Conservation (phyloP, 192 early-diverging fungal species). For the Spinellus fusiger region DNA sequence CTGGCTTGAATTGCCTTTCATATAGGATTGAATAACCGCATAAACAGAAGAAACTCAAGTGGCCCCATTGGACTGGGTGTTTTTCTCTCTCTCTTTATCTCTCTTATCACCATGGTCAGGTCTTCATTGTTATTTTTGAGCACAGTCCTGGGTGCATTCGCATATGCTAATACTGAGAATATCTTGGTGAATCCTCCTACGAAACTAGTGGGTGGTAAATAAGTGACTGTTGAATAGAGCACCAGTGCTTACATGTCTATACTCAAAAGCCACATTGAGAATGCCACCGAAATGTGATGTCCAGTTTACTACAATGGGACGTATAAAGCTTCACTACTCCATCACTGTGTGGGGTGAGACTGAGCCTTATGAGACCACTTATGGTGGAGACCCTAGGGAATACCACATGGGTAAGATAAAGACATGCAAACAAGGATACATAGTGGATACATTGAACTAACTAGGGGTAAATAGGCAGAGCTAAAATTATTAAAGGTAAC, state of each 20-base stretch:
- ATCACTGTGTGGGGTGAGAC: constrained; percentile 15
- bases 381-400: neutral
- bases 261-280: constrained; percentile 6
- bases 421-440: neutral
- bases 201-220: constrained; percentile 14
- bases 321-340: constrained; percentile 13
- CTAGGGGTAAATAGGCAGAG: constrained; percentile 13
- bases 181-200: constrained; percentile 2
- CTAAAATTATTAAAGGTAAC: constrained; percentile 12
- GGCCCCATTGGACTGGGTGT: neutral
- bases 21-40: neutral
- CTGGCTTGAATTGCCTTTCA: too few relatives aligned
- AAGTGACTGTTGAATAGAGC: too few relatives aligned
- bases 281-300: neutral
- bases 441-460: neutral
- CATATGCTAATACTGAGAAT: neutral
- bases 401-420: constrained; percentile 4
- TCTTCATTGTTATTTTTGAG: neutral
- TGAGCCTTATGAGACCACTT: constrained; percentile 13
- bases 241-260: neutral
- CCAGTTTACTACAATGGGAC: neutral
- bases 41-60: neutral
- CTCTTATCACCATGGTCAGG: constrained; percentile 3
- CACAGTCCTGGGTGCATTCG: neutral
- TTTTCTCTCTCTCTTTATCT: neutral